phyloP scores from a whole-genome alignment of 1,284 basidiomycete genomes.

The Cutaneotrichosporon sp. region DNA sequence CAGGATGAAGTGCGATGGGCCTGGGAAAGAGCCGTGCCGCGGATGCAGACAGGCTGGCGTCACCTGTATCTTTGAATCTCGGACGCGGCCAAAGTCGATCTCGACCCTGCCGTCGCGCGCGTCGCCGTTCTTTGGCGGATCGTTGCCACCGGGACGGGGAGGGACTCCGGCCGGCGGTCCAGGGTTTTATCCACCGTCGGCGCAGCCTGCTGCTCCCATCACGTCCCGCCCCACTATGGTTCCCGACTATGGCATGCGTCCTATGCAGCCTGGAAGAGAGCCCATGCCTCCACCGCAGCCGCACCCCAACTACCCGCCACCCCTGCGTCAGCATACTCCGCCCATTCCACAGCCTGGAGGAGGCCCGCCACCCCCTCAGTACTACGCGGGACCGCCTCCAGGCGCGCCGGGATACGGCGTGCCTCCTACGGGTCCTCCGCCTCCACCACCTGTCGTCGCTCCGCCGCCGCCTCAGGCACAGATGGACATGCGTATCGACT shows the following conservation, averaged over 20 bases:
- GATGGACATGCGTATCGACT: slow-evolving; percentile 10
- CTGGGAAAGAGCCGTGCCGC: slow-evolving; percentile 38
- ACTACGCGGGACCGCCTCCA: slow-evolving; percentile 10
- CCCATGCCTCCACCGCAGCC: slow-evolving; percentile 37
- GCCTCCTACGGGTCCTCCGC: not conserved
- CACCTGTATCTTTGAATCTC: slow-evolving; percentile 42
- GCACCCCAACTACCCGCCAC: slow-evolving; percentile 12
- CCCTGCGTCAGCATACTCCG: slow-evolving; percentile 15
- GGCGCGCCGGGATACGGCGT: slow-evolving; percentile 8
- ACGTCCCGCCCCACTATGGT: slow-evolving; percentile 28
- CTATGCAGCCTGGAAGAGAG: slow-evolving; percentile 23
- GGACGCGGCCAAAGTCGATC: slow-evolving; percentile 42
- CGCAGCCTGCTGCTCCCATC: slow-evolving; percentile 35
- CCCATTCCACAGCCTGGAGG: not conserved
- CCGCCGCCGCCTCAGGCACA: not conserved
- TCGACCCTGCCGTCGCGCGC: slow-evolving; percentile 32
- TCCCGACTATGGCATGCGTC: slow-evolving; percentile 29
- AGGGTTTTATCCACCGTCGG: slow-evolving; percentile 32
- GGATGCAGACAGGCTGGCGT: slow-evolving; percentile 43
- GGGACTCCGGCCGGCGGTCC: slow-evolving; percentile 20
- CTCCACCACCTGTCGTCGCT: not conserved
- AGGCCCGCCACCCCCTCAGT: slow-evolving; percentile 2
- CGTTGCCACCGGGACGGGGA: slow-evolving; percentile 23
- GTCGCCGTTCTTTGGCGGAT: slow-evolving; percentile 30
- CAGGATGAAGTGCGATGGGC: slow-evolving; percentile 48